Percentiles rank a stretch among this genome's conserved stretches.
Evolutionary conservation across 1,284 basidiomycete species (phyloP).

Genomic region (Schizophyllum amplum): DNA sequence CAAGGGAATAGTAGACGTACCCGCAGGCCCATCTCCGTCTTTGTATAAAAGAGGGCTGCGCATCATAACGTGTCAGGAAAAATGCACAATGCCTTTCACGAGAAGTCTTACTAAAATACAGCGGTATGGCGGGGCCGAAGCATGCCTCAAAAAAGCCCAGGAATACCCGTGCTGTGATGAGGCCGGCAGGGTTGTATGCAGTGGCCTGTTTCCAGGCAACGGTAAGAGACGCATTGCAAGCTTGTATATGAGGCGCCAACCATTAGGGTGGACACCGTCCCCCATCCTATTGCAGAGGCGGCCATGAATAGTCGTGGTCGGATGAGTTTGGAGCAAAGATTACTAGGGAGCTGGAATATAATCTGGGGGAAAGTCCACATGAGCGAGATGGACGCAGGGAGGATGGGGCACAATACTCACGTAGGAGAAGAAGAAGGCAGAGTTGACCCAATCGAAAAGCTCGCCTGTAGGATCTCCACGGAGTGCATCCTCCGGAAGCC

Average conservation of each 20-base stretch:
- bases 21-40: slow-evolving; percentile 59
- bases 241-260: slow-evolving; percentile 23
- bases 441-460: slow-evolving; percentile 68
- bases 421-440: slow-evolving; percentile 71
- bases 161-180: slow-evolving; percentile 51
- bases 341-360: slow-evolving; percentile 62
- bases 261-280: slow-evolving; percentile 61
- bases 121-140: slow-evolving; percentile 65
- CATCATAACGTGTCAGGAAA: not conserved
- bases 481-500: slow-evolving; percentile 53
- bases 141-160: slow-evolving; percentile 68
- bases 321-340: slow-evolving; percentile 56
- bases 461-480: slow-evolving; percentile 59
- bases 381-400: slow-evolving; percentile 2
- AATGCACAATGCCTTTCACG: too few relatives aligned
- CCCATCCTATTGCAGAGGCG: slow-evolving; percentile 61
- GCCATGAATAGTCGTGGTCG: slow-evolving; percentile 63
- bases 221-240: not conserved
- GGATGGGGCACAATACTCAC: slow-evolving; percentile 29
- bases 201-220: slow-evolving; percentile 35
- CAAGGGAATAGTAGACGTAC: slow-evolving; percentile 17
- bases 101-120: slow-evolving; percentile 66
- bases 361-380: slow-evolving; percentile 35
- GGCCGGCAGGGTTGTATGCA: slow-evolving; percentile 45
- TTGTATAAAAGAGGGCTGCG: slow-evolving; percentile 74